Evolutionary conservation across 192 early-diverging fungal genomes (phyloP).

Genomic region (Irineochytrium annulatum): DNA sequence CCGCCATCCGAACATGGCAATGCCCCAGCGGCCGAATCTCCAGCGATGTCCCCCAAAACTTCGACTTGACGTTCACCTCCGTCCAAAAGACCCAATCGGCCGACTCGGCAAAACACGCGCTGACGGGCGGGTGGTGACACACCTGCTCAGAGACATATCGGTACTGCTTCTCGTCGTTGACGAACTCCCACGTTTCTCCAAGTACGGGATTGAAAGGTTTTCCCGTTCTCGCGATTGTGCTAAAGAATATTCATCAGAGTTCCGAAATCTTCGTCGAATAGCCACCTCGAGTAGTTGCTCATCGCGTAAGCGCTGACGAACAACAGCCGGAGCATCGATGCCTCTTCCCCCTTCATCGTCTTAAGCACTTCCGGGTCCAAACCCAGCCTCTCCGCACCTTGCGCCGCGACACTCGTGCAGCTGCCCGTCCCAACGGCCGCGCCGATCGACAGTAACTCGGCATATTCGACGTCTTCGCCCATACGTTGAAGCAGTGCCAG

Average conservation of each 20-base stretch:
- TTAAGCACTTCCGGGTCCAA: slow-evolving; percentile 17
- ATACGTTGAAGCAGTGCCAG: slow-evolving; percentile 81
- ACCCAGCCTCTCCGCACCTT: slow-evolving; percentile 9
- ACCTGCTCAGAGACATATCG: slow-evolving; percentile 87
- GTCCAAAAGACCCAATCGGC: slow-evolving; percentile 77
- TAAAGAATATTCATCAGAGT: no score
- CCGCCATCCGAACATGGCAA: slow-evolving; percentile 74
- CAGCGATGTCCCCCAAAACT: slow-evolving; percentile 83
- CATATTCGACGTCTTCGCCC: slow-evolving; percentile 77
- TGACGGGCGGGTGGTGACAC: slow-evolving; percentile 85
- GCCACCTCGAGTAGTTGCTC: slow-evolving; percentile 61
- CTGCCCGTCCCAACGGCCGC: slow-evolving; percentile 45
- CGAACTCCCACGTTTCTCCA: slow-evolving; percentile 87
- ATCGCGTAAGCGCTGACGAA: slow-evolving; percentile 85
- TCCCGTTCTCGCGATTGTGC: no score
- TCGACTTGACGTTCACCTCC: slow-evolving; percentile 80
- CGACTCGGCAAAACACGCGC: slow-evolving; percentile 81
- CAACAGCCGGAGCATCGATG: slow-evolving; percentile 54
- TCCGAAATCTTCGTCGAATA: background rate
- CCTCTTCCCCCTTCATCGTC: slow-evolving; percentile 27
- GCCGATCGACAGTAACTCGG: slow-evolving; percentile 69
- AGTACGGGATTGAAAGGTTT: no score
- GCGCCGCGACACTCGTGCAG: background rate
- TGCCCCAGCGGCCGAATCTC: slow-evolving; percentile 76
- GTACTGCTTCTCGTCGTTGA: slow-evolving; percentile 70